These are phyloP conservation scores for Cladosporium sphaerospermum DNA, from an alignment of 2,329 filamentous ascomycete genomes.

Conservation along the genomic window DNA sequence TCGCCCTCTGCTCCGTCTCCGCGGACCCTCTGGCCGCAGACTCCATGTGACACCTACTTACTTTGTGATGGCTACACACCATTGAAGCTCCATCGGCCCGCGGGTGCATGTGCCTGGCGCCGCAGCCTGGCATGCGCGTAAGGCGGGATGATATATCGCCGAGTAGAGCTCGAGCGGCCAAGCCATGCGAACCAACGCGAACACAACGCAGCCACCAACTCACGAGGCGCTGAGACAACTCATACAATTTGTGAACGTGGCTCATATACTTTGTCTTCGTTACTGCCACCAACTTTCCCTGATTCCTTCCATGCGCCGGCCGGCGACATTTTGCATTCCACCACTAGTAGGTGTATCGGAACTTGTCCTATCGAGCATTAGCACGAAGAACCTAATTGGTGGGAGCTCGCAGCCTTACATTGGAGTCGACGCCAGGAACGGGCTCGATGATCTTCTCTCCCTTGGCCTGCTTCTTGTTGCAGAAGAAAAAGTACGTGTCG, in stretches of 20 bases:
- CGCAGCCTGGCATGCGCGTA: not conserved
- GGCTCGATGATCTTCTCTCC: constrained; percentile 20
- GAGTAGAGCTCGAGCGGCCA: too few relatives aligned
- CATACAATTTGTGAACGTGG: too few relatives aligned
- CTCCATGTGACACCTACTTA: not conserved
- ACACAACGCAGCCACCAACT: too few relatives aligned
- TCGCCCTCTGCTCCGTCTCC: not conserved
- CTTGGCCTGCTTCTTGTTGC: constrained; percentile 17
- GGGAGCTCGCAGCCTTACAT: not conserved
- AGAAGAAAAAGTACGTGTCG: constrained; percentile 19
- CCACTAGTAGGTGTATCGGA: constrained; percentile 16
- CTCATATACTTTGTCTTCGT: too few relatives aligned
- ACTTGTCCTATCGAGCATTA: constrained; percentile 14
- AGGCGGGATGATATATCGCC: too few relatives aligned
- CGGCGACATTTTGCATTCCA: too few relatives aligned
- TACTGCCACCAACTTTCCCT: too few relatives aligned
- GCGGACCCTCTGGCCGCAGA: not conserved
- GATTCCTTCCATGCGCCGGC: too few relatives aligned
- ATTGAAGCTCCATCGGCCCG: not conserved
- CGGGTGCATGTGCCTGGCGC: not conserved
- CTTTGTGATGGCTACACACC: not conserved
- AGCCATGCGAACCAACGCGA: not conserved
- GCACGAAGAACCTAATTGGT: not conserved
- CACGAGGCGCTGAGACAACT: too few relatives aligned
- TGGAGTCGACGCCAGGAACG: constrained; percentile 15